Base-by-base conservation (phyloP, 73 alveolate genomes). In the Symbiodinium natans region DNA sequence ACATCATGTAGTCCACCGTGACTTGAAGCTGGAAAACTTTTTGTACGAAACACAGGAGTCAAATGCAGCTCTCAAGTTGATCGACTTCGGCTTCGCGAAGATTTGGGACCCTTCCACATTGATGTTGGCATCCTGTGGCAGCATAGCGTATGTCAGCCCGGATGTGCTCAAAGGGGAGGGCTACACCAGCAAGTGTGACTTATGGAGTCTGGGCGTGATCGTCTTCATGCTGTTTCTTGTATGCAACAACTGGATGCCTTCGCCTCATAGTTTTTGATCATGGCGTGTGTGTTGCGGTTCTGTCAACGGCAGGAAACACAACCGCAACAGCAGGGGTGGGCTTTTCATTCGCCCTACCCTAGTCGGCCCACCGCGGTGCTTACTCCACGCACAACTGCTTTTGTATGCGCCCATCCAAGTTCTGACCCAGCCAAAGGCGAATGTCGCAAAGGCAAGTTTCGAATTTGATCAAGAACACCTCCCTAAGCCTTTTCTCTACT, bases 21-120 rank as follows among this genome's bases (percentile, higher is more conserved):
- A 73, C 42, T 42, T 92, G 92, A 71, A 41, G 43, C 56, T 88
- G 46, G 86, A 59, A 56, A 63, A 38, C 41, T 88, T 63, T 25
- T 38, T 86, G 27, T 54, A 46, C 40, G 93, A 41, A 41, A 82
- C 89, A 9, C 38, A 25, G 19, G 89, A 82, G 38, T 59, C 59
- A 40, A 73, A 93, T 36, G 74, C 93, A 25, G 75, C 52, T 0
- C 59, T 93, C 77, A 93, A 93, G 77, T 11, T 93, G 80, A 93
- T 93, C 54, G 99, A 93, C 93, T 93, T 93, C 41, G 99, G 99
- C 52, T 93, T 93, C 54, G 86, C 93, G 31, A 93, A 82, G 87
- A 82, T 82, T 54, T 93, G 92, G 93, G 92, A 93, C 86, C 99
- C 99, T 10, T 92, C 98, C 56, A 92, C 98, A 41, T 42, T 74